phyloP scores from a whole-genome alignment of 345 rosid genomes.

The Zanthoxylum bungeanum region DNA sequence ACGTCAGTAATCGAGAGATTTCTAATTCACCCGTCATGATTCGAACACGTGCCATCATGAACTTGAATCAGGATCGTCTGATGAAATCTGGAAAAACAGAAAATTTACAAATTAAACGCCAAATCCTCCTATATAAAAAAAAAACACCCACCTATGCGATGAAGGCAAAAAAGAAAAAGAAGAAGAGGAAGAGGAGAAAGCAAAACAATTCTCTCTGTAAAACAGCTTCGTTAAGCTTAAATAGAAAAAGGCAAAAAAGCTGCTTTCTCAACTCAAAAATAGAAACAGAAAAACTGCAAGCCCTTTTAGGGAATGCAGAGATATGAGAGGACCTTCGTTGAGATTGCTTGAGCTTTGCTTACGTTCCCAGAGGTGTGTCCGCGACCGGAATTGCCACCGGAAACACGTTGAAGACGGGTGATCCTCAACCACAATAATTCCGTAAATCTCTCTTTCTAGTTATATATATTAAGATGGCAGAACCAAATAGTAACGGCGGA shows the following conservation, averaged over 20 bases:
- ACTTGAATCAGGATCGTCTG: constrained; percentile 12
- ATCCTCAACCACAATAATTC: constrained; percentile 32
- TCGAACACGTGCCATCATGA: background rate
- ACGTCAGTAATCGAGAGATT: background rate
- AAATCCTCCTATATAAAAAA: background rate
- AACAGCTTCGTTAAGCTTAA: background rate
- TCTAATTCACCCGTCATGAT: background rate
- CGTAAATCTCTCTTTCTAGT: too few relatives aligned
- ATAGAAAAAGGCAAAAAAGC: too few relatives aligned
- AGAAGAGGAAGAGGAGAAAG: background rate
- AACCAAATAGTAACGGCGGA: too few relatives aligned
- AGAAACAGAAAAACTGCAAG: background rate
- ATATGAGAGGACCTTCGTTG: constrained; percentile 50
- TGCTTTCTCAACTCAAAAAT: background rate
- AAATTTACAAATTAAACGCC: background rate
- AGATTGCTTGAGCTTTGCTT: constrained; percentile 47
- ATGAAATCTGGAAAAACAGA: background rate
- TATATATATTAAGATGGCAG: too few relatives aligned
- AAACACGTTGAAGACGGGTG: constrained; percentile 99
- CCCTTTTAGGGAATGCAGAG: constrained; percentile 70
- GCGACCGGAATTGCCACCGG: constrained; percentile 90
- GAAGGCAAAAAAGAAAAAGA: too few relatives aligned
- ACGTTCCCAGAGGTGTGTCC: constrained; percentile 45
- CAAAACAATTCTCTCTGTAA: background rate
- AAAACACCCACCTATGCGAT: background rate